A percentile compares a stretch with the other conserved stretches of the same genome.
Conservation (phyloP, 1,284 basidiomycete species). For the Thelephora terrestris region DNA sequence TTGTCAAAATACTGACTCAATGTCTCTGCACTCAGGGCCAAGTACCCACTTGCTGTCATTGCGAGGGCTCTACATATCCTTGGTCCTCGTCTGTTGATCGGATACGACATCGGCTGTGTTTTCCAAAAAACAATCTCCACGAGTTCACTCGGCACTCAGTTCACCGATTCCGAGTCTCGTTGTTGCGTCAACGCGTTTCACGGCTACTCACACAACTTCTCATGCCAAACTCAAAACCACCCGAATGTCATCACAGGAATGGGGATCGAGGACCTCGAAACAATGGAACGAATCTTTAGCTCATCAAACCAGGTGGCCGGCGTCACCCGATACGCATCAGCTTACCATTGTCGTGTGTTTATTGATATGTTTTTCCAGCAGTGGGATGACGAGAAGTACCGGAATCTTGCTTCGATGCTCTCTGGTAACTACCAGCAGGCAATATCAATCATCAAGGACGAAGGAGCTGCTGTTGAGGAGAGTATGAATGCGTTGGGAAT, state of each 20-base stretch:
- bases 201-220: conserved; percentile 22
- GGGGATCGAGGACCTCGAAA: conserved; percentile 24
- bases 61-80: conserved; percentile 15
- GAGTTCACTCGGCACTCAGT: conserved; percentile 18
- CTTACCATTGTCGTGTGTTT: conserved; percentile 17
- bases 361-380: conserved; percentile 18
- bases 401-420: conserved; percentile 15
- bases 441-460: conserved; percentile 13
- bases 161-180: conserved; percentile 6
- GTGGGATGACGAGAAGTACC: conserved; percentile 23
- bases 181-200: conserved; percentile 22
- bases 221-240: conserved; percentile 21
- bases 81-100: conserved; percentile 4
- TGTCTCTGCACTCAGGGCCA: conserved; percentile 21
- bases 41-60: conserved; percentile 23
- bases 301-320: conserved; percentile 19
- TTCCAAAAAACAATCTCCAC: conserved; percentile 19
- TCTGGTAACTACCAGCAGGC: conserved; percentile 19
- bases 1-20: background rate
- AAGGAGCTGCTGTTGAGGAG: conserved; percentile 5
- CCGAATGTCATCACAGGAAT: conserved; percentile 16
- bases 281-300: conserved; percentile 21
- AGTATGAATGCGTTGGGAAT: conserved; percentile 5
- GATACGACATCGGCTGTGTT: conserved; percentile 27
- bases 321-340: conserved; percentile 18